Conservation (phyloP, 805 yeast species). For the Crinitomyces ghanaensis region DNA sequence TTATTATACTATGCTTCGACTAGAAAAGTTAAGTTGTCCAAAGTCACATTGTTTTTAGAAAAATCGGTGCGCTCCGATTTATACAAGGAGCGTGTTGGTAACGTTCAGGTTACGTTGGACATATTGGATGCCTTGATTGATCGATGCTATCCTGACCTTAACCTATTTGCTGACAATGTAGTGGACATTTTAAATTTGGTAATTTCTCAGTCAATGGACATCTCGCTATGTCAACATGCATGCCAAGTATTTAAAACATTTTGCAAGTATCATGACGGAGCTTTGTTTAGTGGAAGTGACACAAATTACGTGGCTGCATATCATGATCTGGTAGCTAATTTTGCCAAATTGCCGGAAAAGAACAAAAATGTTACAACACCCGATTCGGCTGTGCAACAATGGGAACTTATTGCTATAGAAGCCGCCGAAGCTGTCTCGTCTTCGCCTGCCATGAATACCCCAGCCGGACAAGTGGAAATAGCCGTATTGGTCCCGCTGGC, state of each 20-base stretch:
- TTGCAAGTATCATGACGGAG: constrained; percentile 44
- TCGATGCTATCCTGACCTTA: constrained; percentile 72
- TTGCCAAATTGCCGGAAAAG: constrained; percentile 5
- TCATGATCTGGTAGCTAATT: constrained; percentile 21
- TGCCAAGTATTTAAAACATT: constrained; percentile 25
- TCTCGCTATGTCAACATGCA: constrained; percentile 40
- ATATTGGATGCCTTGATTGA: constrained; percentile 59
- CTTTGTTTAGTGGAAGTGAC: constrained; percentile 58
- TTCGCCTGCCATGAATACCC: constrained; percentile 25
- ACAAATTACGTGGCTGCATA: constrained; percentile 41
- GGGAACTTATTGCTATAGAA: constrained; percentile 29
- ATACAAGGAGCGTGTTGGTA: constrained; percentile 55
- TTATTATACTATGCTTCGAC: constrained; percentile 83
- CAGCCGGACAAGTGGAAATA: constrained; percentile 20
- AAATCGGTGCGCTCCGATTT: constrained; percentile 53
- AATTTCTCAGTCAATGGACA: constrained; percentile 41
- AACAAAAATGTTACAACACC: constrained; percentile 24
- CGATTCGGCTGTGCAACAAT: constrained; percentile 21
- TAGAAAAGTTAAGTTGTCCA: constrained; percentile 76
- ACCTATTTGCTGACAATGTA: constrained; percentile 64
- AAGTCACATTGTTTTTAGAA: constrained; percentile 62
- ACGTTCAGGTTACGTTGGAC: constrained; percentile 68
- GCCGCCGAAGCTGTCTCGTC: constrained; percentile 31
- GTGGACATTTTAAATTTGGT: constrained; percentile 46
- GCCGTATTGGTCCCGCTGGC: constrained; percentile 18